These are phyloP conservation scores for Camellia lanceoleosa DNA, from an alignment of 148 eudicot genomes.

Conservation along the genomic window DNA sequence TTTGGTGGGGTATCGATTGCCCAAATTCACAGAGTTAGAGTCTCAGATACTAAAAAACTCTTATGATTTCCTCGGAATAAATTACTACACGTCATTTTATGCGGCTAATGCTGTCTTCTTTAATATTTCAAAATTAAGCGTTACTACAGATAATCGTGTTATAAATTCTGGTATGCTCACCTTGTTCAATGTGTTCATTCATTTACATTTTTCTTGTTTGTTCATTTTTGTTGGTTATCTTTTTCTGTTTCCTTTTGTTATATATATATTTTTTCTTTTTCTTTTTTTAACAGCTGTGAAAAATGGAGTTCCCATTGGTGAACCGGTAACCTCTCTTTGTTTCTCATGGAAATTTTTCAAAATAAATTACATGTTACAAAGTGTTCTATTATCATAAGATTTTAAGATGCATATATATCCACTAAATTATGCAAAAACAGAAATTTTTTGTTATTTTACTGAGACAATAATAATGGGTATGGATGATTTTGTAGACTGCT, in stretches of 20 bases:
- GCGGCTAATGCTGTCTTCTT: slow-evolving; percentile 20
- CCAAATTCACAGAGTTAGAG: slow-evolving; percentile 29
- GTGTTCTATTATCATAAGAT: background rate
- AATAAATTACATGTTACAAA: background rate
- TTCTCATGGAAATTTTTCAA: background rate
- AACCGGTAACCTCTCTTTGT: slow-evolving; percentile 10
- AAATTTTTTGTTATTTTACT: no score
- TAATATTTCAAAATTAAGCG: slow-evolving; percentile 16
- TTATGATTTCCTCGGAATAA: slow-evolving; percentile 50
- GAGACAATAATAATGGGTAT: background rate
- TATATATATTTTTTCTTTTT: background rate
- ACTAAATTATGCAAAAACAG: no score
- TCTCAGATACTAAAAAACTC: slow-evolving; percentile 35
- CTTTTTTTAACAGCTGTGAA: background rate
- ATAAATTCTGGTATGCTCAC: slow-evolving; percentile 21
- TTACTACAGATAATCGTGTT: slow-evolving; percentile 30
- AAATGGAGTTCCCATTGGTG: slow-evolving; percentile 19
- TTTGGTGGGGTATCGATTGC: slow-evolving; percentile 36
- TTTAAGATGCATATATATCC: background rate
- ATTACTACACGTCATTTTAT: slow-evolving; percentile 46
- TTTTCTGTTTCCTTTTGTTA: background rate
- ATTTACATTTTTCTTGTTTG: background rate
- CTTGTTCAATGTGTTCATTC: background rate
- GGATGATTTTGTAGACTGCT: slow-evolving; percentile 15
- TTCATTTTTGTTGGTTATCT: background rate